Conservation (phyloP, 2,329 filamentous ascomycete species). For the Dothistroma septosporum region DNA sequence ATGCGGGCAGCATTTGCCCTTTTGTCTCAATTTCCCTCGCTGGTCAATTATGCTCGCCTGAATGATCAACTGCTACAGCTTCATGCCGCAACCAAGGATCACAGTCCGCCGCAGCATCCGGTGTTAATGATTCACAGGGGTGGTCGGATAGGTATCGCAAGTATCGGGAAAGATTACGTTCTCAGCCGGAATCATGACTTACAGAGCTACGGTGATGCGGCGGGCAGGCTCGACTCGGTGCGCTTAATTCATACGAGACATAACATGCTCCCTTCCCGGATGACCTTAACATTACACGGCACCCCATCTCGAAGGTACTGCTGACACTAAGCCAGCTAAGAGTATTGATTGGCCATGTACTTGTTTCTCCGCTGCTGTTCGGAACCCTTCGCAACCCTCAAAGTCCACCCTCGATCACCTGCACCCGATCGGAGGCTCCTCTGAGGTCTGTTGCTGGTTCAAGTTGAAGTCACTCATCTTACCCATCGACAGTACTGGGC, state of each 20-base stretch:
- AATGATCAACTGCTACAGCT: too few relatives aligned
- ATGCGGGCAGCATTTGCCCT: too few relatives aligned
- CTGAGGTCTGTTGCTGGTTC: not conserved
- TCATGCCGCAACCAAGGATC: too few relatives aligned
- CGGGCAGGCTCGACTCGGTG: too few relatives aligned
- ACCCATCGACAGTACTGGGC: not conserved
- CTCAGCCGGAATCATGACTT: not conserved
- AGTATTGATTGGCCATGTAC: not conserved
- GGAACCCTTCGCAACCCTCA: not conserved
- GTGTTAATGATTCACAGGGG: not conserved
- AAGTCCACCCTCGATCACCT: not conserved
- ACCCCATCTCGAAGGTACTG: not conserved
- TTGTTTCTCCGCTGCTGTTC: not conserved
- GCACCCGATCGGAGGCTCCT: not conserved
- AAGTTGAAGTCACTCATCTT: not conserved
- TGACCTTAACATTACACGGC: too few relatives aligned
- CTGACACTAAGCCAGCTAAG: not conserved
- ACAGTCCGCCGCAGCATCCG: too few relatives aligned
- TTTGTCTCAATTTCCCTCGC: too few relatives aligned
- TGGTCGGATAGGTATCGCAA: not conserved
- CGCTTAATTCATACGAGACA: too few relatives aligned
- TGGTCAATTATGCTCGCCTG: too few relatives aligned
- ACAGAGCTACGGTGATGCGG: too few relatives aligned
- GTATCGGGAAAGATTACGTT: not conserved
- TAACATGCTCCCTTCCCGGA: too few relatives aligned